Evolutionary conservation across 306 rosid species (phyloP), one percentile per base, ranked within the genome.

Genomic region (Prosopis cineraria): DNA sequence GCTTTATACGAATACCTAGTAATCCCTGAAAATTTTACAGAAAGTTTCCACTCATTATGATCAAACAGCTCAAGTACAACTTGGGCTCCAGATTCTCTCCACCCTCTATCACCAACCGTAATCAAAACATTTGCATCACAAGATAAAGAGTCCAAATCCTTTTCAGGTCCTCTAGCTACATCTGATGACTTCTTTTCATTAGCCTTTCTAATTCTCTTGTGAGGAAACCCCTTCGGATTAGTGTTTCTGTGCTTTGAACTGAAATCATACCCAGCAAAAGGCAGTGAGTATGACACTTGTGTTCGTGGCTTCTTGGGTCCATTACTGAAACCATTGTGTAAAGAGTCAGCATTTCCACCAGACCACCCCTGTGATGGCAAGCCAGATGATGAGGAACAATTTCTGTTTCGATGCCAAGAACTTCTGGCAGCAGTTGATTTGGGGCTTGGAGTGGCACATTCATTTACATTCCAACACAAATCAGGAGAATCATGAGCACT

Each of bases 281-380:
- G 99, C 85, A 91, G 87, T 12, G 89, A 64, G 77, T 93, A 93
- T 37, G 96, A 93, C 45, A 96, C 96, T 83, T 90, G 99, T 45
- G 98, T 96, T 60, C 99, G 92, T 43, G 98, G 97, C 83, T 85
- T 93, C 88, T 84, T 96, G 7, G 94, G 98, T 69, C 98, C 97
- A 80, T 82, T 89, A 69, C 93, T 86, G 78, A 93, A 90, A 82
- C 90, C 90, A 68, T 85, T 88, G 68, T 82, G 86, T 74, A 90
- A 78, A 80, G 86, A 70, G 73, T 90, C 92, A 31, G 77, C 80
- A 85, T 85, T 93, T 36, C 89, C 89, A 75, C 88, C 97, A n/a
- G 94, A 83, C 94, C 94, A 89, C 67, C 84, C 89, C 84, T 83
- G 88, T 37, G 98, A 83, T 45, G 62, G 84, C 70, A 75, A 74